These are phyloP conservation scores for Antrodiella citrinella DNA, from an alignment of 768 basidiomycete genomes.

Conservation along the genomic window DNA sequence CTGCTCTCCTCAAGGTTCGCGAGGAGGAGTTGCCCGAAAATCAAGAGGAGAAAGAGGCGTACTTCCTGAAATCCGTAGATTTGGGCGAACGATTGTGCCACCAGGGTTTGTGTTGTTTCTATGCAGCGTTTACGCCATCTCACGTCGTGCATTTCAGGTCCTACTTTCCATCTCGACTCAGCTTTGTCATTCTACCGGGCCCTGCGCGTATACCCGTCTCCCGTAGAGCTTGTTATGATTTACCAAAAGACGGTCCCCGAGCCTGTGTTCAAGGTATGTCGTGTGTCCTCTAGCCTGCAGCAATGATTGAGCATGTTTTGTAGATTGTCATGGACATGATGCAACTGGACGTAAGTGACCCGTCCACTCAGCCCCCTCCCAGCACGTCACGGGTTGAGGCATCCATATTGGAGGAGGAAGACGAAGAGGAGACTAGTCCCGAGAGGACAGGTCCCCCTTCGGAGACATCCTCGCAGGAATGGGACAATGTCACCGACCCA, in stretches of 20 bases:
- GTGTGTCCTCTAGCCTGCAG: neutral
- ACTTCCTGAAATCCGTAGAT: conserved; percentile 86
- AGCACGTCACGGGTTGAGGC: conserved; percentile 13
- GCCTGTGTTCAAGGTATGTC: conserved; percentile 65
- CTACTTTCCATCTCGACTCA: conserved; percentile 66
- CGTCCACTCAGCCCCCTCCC: conserved; percentile 30
- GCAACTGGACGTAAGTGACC: conserved; percentile 79
- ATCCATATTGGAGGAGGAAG: no score
- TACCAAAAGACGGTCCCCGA: conserved; percentile 88
- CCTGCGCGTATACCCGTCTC: conserved; percentile 88
- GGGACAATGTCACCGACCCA: conserved; percentile 81
- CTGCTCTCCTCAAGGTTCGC: conserved; percentile 59
- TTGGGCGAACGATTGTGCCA: conserved; percentile 78
- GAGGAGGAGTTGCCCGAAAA: conserved; percentile 58
- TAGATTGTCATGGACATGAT: conserved; percentile 78
- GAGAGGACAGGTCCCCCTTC: conserved; percentile 65
- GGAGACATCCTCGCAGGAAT: conserved; percentile 83
- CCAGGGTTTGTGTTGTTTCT: conserved; percentile 48
- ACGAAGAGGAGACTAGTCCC: conserved; percentile 54
- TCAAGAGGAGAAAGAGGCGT: conserved; percentile 76
- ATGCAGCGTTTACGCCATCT: neutral
- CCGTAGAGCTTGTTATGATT: conserved; percentile 89
- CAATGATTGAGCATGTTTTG: neutral
- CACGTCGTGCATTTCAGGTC: conserved; percentile 40
- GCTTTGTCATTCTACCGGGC: conserved; percentile 91